phyloP scores from a whole-genome alignment of 202 grass and related monocot species.

The Zoysia matrella region DNA sequence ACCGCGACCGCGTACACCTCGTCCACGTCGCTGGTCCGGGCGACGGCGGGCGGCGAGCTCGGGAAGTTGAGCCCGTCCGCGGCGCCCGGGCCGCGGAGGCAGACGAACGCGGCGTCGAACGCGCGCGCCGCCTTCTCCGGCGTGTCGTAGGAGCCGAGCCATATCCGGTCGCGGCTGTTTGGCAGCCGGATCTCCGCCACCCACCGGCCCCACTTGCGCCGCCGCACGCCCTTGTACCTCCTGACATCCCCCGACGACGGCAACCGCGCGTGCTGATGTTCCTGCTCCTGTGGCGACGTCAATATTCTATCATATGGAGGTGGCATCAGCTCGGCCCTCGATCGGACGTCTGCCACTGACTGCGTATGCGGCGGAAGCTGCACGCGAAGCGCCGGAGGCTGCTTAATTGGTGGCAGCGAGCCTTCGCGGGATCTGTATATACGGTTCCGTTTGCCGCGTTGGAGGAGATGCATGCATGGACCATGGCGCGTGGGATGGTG shows the following conservation, averaged over 20 bases:
- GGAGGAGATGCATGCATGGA: no score
- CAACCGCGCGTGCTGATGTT: no score
- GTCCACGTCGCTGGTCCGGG: conserved; percentile 8
- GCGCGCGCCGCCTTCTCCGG: conserved; percentile 89
- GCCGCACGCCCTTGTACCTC: conserved; percentile 81
- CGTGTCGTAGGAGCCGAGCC: conserved; percentile 83
- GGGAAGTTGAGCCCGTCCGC: conserved; percentile 77
- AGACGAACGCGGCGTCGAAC: conserved; percentile 89
- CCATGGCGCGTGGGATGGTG: no score
- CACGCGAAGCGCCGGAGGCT: no score
- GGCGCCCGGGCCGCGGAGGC: conserved; percentile 60
- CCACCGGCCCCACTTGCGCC: conserved; percentile 98
- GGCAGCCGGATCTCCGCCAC: conserved; percentile 93
- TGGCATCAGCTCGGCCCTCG: no score
- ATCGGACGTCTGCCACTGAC: no score
- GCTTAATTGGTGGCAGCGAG: no score
- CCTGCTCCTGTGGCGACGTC: no score
- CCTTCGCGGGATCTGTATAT: no score
- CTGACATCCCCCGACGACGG: neutral
- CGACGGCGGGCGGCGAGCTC: conserved; percentile 43
- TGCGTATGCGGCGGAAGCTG: no score
- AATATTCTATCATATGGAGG: no score
- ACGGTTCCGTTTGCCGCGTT: no score
- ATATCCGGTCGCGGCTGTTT: conserved; percentile 85
- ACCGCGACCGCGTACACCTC: conserved; percentile 48